Evolutionary conservation across 2,329 filamentous ascomycete species (phyloP), one percentile per base, ranked within the genome.

Genomic region (Beauveria asiatica): DNA sequence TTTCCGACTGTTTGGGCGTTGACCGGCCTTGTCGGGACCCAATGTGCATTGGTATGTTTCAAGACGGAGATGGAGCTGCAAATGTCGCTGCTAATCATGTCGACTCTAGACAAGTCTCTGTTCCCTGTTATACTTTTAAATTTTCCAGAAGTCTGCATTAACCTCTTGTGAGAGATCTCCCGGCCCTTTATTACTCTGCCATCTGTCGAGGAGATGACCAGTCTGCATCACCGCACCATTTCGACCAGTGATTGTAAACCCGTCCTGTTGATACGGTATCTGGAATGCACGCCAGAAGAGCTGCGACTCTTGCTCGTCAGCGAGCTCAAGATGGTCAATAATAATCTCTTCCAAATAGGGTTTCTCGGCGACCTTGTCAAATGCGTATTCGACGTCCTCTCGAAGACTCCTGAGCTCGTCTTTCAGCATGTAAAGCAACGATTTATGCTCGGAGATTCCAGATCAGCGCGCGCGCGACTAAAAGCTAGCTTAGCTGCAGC

Each of bases 171-270:
- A n/a, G n/a, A n/a, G n/a, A n/a, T n/a, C 9, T 44, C 80, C 82
- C 1, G 83, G 73, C 49, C 76, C 67, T 5, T 72, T 33, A 1
- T 81, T 81, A 0, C 61, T 61, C 0, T 64, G 60, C 87, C 87
- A 90, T 39, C 74, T 71, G 7, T 77, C 61, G 21, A 82, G 73
- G 0, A 89, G 74, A 65, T 88, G 85, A 45, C 72, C 70, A 16
- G 25, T n/a, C 17, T 27, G 27, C 33, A 59, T 45, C 11, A 9
- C n/a, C 6, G 19, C 21, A 13, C 62, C 55, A 33, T 54, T 46
- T 1, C 23, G 9, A 2, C 59, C 57, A 13, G 44, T n/a, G 8
- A 27, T 27, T 19, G 11, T 46, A 21, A 57, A 64, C 10, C 52
- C 57, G 10, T 51, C 57, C 42, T 21, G 49, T 7, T 57, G 42